These are phyloP conservation scores for Arabidopsis lyrata DNA, from an alignment of 441 rosid species.

Conservation along the genomic window DNA sequence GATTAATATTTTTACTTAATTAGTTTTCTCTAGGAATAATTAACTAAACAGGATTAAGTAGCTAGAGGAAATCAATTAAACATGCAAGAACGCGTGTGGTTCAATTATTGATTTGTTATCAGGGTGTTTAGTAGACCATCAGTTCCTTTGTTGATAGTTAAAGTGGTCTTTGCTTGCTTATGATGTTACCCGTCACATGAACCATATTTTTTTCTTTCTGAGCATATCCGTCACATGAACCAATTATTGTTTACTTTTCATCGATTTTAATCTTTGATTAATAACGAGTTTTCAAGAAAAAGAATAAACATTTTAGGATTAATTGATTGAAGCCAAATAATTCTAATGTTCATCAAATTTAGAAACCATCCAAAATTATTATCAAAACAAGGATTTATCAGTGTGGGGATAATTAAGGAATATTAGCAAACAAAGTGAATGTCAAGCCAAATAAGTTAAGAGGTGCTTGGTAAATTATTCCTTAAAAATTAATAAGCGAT, in stretches of 20 bases:
- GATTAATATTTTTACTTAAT: background rate
- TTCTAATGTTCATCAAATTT: no score
- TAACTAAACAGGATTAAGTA: background rate
- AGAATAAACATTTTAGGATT: no score
- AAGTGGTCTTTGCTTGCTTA: constrained; percentile 20
- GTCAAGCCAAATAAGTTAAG: no score
- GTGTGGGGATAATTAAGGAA: background rate
- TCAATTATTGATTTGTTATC: constrained; percentile 3
- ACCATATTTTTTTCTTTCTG: no score
- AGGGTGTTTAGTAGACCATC: background rate
- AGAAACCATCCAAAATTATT: no score
- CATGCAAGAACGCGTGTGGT: constrained; percentile 21
- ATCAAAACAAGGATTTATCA: background rate
- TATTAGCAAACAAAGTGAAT: background rate
- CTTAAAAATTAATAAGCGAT: background rate
- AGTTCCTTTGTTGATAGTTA: constrained; percentile 17
- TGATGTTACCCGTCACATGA: background rate
- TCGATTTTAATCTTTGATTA: background rate
- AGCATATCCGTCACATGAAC: background rate
- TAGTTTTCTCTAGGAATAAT: background rate
- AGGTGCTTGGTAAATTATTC: no score
- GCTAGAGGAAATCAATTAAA: background rate
- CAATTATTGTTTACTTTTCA: background rate
- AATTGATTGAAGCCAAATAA: no score
- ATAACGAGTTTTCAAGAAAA: no score